Evolutionary conservation across 148 eudicot species (phyloP), one percentile per base, ranked within the genome.

Genomic region (Suaeda aralocaspica): DNA sequence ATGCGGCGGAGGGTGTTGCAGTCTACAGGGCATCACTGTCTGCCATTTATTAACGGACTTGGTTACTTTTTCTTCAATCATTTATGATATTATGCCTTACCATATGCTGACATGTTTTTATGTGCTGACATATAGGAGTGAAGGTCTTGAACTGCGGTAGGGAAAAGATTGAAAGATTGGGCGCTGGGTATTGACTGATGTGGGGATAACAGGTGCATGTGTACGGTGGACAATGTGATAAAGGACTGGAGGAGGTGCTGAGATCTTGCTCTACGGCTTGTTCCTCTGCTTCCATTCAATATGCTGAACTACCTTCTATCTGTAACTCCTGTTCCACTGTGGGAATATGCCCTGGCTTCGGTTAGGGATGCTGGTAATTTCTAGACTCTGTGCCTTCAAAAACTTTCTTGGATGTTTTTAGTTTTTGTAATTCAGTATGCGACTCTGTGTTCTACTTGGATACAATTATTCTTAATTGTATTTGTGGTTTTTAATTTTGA

Each of bases 311-410:
- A 93, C 80, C 95, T 93, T 21, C 78, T 93, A 66, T 93, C 96
- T 9, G 98, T 93, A 64, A 93, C 96, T 72, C 92, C 98, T 44
- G 89, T 90, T 68, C 84, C 96, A n/a, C 45, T 88, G 41, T 81
- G 87, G 80, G 84, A 88, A 71, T 93, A 93, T 76, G 74, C 83
- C 76, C 84, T 93, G 76, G 96, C 96, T 69, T 85, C 98, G 98
- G 98, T 50, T 93, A 77, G 98, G 98, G 72, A 93, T 93, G 98
- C 82, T 90, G 98, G 98, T 93, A 92, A 48, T 16, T 55, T 60
- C 51, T 72, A 25, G 59, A 26, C 71, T 72, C 62, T 39, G 5
- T 60, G 10, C 49, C 15, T 64, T 61, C 64, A 59, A 39, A 49
- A n/a, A n/a, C 42, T 59, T 70, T 45, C 25, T 49, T 46, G 26